Evolutionary conservation across 1,139 yeast species (phyloP), one percentile per base, ranked within the genome.

Genomic region (Magnusiomyces ingens): DNA sequence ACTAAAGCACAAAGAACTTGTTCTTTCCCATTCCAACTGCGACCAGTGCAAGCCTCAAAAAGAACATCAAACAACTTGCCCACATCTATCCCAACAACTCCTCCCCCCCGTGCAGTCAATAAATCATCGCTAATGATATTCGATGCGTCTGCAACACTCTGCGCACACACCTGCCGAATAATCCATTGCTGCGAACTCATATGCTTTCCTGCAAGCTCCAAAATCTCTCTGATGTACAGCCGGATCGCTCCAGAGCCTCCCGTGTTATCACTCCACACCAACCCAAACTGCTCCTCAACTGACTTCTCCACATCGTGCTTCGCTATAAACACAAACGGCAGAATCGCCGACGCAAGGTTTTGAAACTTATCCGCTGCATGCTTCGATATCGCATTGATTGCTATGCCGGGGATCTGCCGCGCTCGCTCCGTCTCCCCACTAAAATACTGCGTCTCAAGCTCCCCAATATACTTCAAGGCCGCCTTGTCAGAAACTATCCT

Each of bases 11-110:
- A 81, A 35, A 89, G 72, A 1, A 93, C 78, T 44, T 75, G 69
- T 59, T 89, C 96, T 64, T 93, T 93, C 8, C 98, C 98, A 18
- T 77, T 77, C 95, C 96, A 93, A 10, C 94, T 79, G 57, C 93
- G 80, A 0, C 97, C 97, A 53, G 77, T 74, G 56, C 84, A 76
- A 0, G 95, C 81, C 45, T 77, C 78, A 21, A 87, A 64, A 52
- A 90, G 72, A 4, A 83, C 73, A 0, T 72, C 70, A 54, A 87
- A 77, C 22, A 90, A 66, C 18, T 73, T 72, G 1, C 59, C 59
- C 8, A 62, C 45, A 21, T 55, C 55, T 3, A 47, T 38, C 13
- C 22, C 38, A 8, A 44, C 47, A 26, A 32, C 26, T 5, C 73
- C 70, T 13, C 71, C 75, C 8, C 29, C 49, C 74, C 65, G 18